phyloP scores from a whole-genome alignment of 257 asterid genomes.

The Plantago elongata region DNA sequence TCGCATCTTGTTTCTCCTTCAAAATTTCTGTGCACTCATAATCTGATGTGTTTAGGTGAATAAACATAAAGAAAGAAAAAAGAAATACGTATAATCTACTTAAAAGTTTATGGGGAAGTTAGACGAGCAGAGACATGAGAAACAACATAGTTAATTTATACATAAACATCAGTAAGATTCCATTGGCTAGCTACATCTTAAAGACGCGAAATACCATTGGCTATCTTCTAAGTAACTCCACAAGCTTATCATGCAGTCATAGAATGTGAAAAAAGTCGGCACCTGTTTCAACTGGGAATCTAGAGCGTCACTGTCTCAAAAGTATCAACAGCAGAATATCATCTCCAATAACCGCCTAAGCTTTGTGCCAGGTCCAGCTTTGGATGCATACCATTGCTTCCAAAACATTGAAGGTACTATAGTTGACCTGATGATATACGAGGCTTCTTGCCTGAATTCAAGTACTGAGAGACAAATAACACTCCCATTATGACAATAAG shows the following conservation, averaged over 20 bases:
- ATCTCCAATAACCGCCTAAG: background rate
- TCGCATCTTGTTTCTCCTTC: no score
- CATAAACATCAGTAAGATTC: constrained; percentile 16
- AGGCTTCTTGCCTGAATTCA: constrained; percentile 76
- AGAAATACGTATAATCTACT: no score
- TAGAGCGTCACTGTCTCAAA: background rate
- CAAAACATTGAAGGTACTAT: constrained; percentile 22
- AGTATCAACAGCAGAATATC: constrained; percentile 1
- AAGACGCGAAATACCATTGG: background rate
- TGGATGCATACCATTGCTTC: background rate
- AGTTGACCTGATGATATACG: constrained; percentile 47
- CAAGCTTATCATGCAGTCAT: constrained; percentile 9
- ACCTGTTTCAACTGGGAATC: background rate
- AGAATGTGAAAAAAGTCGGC: constrained; percentile 4
- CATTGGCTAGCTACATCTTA: constrained; percentile 10
- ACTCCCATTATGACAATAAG: constrained; percentile 88
- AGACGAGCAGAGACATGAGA: background rate
- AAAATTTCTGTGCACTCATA: no score
- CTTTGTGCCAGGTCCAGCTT: background rate
- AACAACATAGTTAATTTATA: background rate
- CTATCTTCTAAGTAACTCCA: background rate
- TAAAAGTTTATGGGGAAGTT: no score
- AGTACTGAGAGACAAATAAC: constrained; percentile 75
- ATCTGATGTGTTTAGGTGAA: no score
- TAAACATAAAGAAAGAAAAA: no score